phyloP scores from a whole-genome alignment of 495 filamentous ascomycete species.

The Viridothelium virens region DNA sequence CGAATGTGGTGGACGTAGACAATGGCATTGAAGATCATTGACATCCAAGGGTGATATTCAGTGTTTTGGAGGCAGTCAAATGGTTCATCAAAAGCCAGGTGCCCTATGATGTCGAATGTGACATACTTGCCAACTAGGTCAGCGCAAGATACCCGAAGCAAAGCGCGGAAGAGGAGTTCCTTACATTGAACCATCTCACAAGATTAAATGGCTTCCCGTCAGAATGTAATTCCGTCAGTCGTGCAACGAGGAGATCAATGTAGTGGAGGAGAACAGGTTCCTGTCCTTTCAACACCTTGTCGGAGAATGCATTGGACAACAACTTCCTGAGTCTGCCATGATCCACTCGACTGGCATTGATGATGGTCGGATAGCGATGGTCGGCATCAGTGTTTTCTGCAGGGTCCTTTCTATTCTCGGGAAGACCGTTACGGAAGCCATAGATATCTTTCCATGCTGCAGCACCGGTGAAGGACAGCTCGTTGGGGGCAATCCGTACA shows the following conservation, averaged over 20 bases:
- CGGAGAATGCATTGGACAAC: slow-evolving; percentile 23
- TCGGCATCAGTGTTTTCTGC: slow-evolving; percentile 15
- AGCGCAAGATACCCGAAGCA: not conserved
- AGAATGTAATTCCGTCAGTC: slow-evolving; percentile 6
- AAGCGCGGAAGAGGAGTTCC: not conserved
- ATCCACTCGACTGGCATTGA: slow-evolving; percentile 20
- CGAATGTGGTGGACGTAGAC: slow-evolving; percentile 25
- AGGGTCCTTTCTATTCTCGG: slow-evolving; percentile 17
- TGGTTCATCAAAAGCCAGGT: slow-evolving; percentile 48
- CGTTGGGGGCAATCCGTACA: slow-evolving; percentile 17
- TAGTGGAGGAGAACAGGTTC: slow-evolving; percentile 23
- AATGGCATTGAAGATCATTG: slow-evolving; percentile 34
- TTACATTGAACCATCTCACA: slow-evolving; percentile 9
- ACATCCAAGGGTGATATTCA: slow-evolving; percentile 42
- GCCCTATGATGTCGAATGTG: slow-evolving; percentile 54
- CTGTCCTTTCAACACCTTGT: slow-evolving; percentile 23
- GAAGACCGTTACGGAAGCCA: slow-evolving; percentile 21
- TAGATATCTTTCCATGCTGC: slow-evolving; percentile 29
- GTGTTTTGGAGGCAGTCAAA: slow-evolving; percentile 43
- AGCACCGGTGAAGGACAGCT: slow-evolving; percentile 20
- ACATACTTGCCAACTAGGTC: not conserved
- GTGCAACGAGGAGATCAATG: slow-evolving; percentile 16
- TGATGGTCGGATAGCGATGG: slow-evolving; percentile 10
- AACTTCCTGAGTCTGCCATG: slow-evolving; percentile 22
- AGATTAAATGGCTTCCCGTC: slow-evolving; percentile 2